A percentile compares a stretch with the other conserved stretches of the same genome.
These are phyloP conservation scores for Cyclotella kingstonii DNA, from an alignment of 108 stramenopile genomes.

Conservation along the genomic window DNA sequence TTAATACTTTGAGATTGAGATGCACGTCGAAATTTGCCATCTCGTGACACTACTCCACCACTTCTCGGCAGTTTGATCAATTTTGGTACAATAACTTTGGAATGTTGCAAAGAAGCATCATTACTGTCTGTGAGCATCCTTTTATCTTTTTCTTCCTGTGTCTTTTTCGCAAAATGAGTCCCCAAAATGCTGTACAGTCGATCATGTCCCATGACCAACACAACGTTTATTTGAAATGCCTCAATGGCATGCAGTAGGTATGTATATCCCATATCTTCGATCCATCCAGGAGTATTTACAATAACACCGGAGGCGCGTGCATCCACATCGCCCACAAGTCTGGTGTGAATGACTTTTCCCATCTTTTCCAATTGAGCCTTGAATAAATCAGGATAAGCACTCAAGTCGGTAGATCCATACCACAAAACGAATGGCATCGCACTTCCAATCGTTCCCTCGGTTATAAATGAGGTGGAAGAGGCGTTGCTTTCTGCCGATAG, in stretches of 20 bases:
- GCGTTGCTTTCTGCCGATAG: slow-evolving; percentile 60
- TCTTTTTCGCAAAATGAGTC: slow-evolving; percentile 55
- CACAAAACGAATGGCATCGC: slow-evolving; percentile 72
- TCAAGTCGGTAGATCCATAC: slow-evolving; percentile 60
- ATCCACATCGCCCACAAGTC: slow-evolving; percentile 52
- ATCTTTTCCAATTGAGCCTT: slow-evolving; percentile 71
- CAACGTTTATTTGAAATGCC: slow-evolving; percentile 66
- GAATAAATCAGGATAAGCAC: slow-evolving; percentile 66
- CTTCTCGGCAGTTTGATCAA: slow-evolving; percentile 82
- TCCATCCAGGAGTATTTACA: slow-evolving; percentile 83
- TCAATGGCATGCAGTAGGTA: slow-evolving; percentile 67
- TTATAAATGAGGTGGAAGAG: slow-evolving; percentile 58
- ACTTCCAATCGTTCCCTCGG: slow-evolving; percentile 16
- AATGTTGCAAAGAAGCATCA: not conserved
- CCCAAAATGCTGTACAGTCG: slow-evolving; percentile 82
- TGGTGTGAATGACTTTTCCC: slow-evolving; percentile 53
- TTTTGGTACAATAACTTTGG: slow-evolving; percentile 45
- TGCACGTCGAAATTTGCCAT: slow-evolving; percentile 61
- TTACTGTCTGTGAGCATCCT: not conserved
- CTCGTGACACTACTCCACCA: slow-evolving; percentile 76
- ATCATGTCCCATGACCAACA: slow-evolving; percentile 86
- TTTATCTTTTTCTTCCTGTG: slow-evolving; percentile 17
- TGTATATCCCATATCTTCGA: slow-evolving; percentile 66
- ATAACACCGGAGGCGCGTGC: slow-evolving; percentile 77
- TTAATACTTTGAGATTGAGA: slow-evolving; percentile 60